These are phyloP conservation scores for Diaporthe capsici DNA, from an alignment of 2,329 filamentous ascomycete genomes.

Conservation along the genomic window DNA sequence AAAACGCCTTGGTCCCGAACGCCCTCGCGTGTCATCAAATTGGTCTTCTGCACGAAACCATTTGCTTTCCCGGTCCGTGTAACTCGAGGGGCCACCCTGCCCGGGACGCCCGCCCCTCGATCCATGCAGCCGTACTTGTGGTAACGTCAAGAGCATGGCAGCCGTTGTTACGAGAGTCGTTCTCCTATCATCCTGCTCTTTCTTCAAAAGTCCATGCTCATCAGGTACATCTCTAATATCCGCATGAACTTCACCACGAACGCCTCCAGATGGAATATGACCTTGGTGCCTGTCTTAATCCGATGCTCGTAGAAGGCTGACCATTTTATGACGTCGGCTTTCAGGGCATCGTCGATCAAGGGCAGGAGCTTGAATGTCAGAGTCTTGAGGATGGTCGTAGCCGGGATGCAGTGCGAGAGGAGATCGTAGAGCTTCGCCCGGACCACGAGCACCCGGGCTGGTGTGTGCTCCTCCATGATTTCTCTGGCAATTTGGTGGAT, in stretches of 20 bases:
- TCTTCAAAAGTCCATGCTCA: slow-evolving; percentile 82
- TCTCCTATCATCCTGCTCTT: not conserved
- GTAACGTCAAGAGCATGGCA: not conserved
- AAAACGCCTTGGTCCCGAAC: slow-evolving; percentile 34
- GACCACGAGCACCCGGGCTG: slow-evolving; percentile 87
- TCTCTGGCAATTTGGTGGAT: slow-evolving; percentile 92
- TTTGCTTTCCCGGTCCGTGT: not conserved
- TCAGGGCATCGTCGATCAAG: slow-evolving; percentile 89
- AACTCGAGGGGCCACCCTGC: not conserved
- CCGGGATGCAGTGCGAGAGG: slow-evolving; percentile 95
- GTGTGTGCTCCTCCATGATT: slow-evolving; percentile 94
- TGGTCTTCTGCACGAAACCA: not conserved
- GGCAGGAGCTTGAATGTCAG: slow-evolving; percentile 93
- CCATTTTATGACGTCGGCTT: slow-evolving; percentile 95
- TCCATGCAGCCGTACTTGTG: not conserved
- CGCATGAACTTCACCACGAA: slow-evolving; percentile 99
- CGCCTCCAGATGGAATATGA: slow-evolving; percentile 97
- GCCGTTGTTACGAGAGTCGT: not conserved
- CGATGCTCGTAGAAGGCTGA: slow-evolving; percentile 97
- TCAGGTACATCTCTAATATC: slow-evolving; percentile 89
- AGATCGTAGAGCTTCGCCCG: slow-evolving; percentile 97
- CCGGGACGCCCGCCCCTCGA: not conserved
- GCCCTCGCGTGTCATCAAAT: slow-evolving; percentile 7
- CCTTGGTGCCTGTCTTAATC: slow-evolving; percentile 91
- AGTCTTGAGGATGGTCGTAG: slow-evolving; percentile 94